Evolutionary conservation across 73 alveolate species (phyloP).

Genomic region (Tetrahymena thermophila): DNA sequence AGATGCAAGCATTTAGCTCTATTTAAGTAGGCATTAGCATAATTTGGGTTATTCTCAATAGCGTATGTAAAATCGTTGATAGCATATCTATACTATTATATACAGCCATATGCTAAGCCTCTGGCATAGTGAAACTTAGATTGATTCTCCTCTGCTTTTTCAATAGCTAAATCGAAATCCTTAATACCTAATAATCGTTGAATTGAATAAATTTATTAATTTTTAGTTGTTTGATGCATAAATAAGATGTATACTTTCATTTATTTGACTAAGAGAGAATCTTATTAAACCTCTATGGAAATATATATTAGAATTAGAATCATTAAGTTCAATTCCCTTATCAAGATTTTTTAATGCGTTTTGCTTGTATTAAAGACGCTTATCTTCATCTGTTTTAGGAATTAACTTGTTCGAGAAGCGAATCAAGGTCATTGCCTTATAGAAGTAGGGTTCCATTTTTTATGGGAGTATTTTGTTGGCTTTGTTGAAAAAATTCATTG

Average conservation of each 20-base stretch:
- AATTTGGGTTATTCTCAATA: slow-evolving; percentile 25
- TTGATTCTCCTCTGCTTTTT: slow-evolving; percentile 32
- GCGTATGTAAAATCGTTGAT: slow-evolving; percentile 40
- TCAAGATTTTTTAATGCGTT: slow-evolving; percentile 40
- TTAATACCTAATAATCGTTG: neutral
- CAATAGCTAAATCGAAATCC: slow-evolving; percentile 24
- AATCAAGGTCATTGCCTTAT: slow-evolving; percentile 34
- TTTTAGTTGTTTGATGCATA: too few relatives aligned
- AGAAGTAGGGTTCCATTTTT: slow-evolving; percentile 42
- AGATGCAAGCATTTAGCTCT: slow-evolving; percentile 40
- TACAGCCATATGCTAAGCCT: slow-evolving; percentile 41
- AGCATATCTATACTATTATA: slow-evolving; percentile 28
- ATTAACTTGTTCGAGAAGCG: slow-evolving; percentile 25
- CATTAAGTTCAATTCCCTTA: slow-evolving; percentile 28
- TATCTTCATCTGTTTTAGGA: slow-evolving; percentile 26
- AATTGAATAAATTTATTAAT: neutral
- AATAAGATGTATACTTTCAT: slow-evolving; percentile 14
- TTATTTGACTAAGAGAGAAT: slow-evolving; percentile 19
- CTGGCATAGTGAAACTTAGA: slow-evolving; percentile 30
- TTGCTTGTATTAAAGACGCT: slow-evolving; percentile 10
- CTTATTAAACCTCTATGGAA: slow-evolving; percentile 38
- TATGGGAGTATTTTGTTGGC: slow-evolving; percentile 41
- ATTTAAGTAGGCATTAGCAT: slow-evolving; percentile 36
- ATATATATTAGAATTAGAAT: slow-evolving; percentile 14
- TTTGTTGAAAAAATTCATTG: slow-evolving; percentile 21